phyloP scores from a whole-genome alignment of 495 filamentous ascomycete genomes.

The Neurospora hispaniola region DNA sequence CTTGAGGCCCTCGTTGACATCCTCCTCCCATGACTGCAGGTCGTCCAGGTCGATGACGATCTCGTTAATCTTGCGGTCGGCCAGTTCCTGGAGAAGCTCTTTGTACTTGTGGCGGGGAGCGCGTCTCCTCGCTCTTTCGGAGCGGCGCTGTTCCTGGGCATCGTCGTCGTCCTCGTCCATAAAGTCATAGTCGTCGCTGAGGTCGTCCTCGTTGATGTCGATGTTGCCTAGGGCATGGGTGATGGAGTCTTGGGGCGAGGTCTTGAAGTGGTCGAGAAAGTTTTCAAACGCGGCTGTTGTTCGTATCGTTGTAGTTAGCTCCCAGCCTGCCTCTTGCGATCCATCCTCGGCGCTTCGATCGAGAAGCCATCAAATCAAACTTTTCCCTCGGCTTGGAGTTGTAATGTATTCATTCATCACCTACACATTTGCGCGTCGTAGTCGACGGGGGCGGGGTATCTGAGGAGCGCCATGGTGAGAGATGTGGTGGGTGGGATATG shows the following conservation, averaged over 20 bases:
- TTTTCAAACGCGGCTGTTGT: slow-evolving; percentile 66
- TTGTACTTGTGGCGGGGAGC: slow-evolving; percentile 78
- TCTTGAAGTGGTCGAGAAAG: slow-evolving; percentile 84
- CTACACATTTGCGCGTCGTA: slow-evolving; percentile 75
- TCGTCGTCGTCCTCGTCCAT: slow-evolving; percentile 79
- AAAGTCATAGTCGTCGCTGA: slow-evolving; percentile 92
- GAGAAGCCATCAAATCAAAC: background rate
- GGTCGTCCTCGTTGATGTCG: slow-evolving; percentile 75
- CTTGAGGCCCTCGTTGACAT: slow-evolving; percentile 55
- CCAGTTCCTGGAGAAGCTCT: slow-evolving; percentile 77
- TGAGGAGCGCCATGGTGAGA: slow-evolving; percentile 64
- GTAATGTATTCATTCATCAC: slow-evolving; percentile 8
- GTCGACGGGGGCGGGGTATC: slow-evolving; percentile 64
- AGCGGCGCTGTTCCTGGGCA: slow-evolving; percentile 34
- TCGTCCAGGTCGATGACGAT: slow-evolving; percentile 87
- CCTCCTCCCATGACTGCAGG: slow-evolving; percentile 61
- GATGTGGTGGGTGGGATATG: background rate
- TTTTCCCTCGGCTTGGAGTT: background rate
- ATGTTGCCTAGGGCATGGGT: slow-evolving; percentile 71
- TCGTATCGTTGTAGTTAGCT: background rate
- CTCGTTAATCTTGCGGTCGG: slow-evolving; percentile 63
- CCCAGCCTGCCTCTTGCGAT: background rate
- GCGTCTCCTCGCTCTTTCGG: slow-evolving; percentile 31
- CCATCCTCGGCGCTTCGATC: background rate
- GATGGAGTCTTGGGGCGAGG: slow-evolving; percentile 59